A percentile compares a stretch with the other conserved stretches of the same genome.
These are phyloP conservation scores for Scolecobasidium constrictum DNA, from an alignment of 2,329 filamentous ascomycete genomes.

Conservation along the genomic window DNA sequence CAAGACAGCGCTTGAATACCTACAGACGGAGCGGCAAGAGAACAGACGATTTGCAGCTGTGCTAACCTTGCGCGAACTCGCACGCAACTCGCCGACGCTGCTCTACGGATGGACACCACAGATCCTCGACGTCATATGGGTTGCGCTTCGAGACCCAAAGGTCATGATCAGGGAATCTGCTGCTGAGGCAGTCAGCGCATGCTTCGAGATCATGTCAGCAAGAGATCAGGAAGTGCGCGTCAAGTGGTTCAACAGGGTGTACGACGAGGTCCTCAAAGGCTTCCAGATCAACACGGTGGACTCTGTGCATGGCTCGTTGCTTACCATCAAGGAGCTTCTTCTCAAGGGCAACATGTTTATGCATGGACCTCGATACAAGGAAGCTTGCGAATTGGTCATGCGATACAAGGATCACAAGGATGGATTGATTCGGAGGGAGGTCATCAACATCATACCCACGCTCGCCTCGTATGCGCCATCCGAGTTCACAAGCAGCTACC, in stretches of 20 bases:
- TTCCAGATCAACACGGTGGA: slow-evolving; percentile 75
- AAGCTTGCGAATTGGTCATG: slow-evolving; percentile 85
- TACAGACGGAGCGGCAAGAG: slow-evolving; percentile 90
- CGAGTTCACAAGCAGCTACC: slow-evolving; percentile 76
- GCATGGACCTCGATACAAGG: slow-evolving; percentile 78
- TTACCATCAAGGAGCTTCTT: slow-evolving; percentile 86
- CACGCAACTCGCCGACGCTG: slow-evolving; percentile 83
- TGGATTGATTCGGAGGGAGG: slow-evolving; percentile 73
- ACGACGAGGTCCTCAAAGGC: slow-evolving; percentile 70
- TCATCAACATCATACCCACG: slow-evolving; percentile 84
- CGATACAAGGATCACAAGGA: slow-evolving; percentile 91
- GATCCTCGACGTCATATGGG: slow-evolving; percentile 94
- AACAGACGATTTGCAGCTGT: slow-evolving; percentile 89
- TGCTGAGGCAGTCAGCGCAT: slow-evolving; percentile 85
- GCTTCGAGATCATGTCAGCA: slow-evolving; percentile 90
- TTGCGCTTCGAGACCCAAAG: slow-evolving; percentile 79
- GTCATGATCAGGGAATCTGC: slow-evolving; percentile 87
- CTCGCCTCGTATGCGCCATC: slow-evolving; percentile 85
- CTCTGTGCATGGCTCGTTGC: slow-evolving; percentile 82
- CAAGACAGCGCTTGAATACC: slow-evolving; percentile 90
- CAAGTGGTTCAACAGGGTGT: slow-evolving; percentile 83
- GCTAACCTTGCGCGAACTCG: slow-evolving; percentile 79
- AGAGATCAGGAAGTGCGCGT: slow-evolving; percentile 81
- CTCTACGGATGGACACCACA: slow-evolving; percentile 94
- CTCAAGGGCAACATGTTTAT: slow-evolving; percentile 98